These are phyloP conservation scores for Stemphylium vesicarium DNA, from an alignment of 2,329 filamentous ascomycete species.

Conservation along the genomic window DNA sequence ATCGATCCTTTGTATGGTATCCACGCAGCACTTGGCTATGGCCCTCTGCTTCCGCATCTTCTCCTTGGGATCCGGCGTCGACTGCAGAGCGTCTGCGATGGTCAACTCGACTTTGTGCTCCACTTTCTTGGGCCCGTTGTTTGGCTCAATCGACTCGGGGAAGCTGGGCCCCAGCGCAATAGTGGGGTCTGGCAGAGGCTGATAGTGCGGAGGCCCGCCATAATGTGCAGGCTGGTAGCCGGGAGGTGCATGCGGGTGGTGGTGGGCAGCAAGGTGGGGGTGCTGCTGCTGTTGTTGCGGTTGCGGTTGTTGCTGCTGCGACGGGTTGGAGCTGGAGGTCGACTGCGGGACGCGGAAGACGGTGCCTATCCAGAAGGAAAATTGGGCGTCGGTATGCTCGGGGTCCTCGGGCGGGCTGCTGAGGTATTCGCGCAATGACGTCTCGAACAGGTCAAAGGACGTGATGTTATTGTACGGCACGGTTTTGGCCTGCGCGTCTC, in stretches of 20 bases:
- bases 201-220: conserved; percentile 27
- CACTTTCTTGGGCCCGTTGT: conserved; percentile 21
- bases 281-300: neutral
- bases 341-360: conserved; percentile 40
- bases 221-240: conserved; percentile 42
- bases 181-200: conserved; percentile 34
- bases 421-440: conserved; percentile 45
- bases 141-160: conserved; percentile 12
- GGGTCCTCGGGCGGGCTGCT: conserved; percentile 40
- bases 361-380: conserved; percentile 48
- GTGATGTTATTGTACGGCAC: conserved; percentile 37
- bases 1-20: conserved; percentile 53
- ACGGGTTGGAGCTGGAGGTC: conserved; percentile 1
- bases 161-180: conserved; percentile 32
- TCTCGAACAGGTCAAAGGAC: conserved; percentile 46
- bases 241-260: conserved; percentile 28
- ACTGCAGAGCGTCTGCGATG: conserved; percentile 45
- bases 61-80: conserved; percentile 46
- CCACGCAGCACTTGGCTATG: conserved; percentile 54
- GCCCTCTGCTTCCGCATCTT: conserved; percentile 55
- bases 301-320: conserved; percentile 4
- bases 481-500: conserved; percentile 45
- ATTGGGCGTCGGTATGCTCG: conserved; percentile 48
- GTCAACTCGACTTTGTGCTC: conserved; percentile 40
- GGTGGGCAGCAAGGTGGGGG: conserved; percentile 16